Evolutionary conservation across 768 basidiomycete species (phyloP).

Genomic region (Phanerochaete carnosa): DNA sequence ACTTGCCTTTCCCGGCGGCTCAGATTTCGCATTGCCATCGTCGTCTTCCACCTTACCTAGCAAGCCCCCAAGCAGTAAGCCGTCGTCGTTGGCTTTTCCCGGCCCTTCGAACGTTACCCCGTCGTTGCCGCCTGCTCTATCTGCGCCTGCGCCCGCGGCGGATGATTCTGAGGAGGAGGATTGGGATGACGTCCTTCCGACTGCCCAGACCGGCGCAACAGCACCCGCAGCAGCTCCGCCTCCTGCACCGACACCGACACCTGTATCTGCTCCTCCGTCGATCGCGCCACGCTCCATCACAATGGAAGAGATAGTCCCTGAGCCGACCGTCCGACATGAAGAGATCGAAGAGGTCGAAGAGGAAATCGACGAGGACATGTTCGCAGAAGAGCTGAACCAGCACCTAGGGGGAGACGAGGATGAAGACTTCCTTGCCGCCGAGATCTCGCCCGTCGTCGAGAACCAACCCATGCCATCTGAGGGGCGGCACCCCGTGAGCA

Average conservation of each 20-base stretch:
- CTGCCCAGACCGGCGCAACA: not conserved
- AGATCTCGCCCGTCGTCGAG: slow-evolving; percentile 17
- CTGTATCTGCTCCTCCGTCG: not conserved
- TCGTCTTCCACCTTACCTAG: slow-evolving; percentile 7
- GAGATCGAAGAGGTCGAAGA: slow-evolving; percentile 12
- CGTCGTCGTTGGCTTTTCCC: slow-evolving; percentile 16
- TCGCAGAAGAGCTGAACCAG: slow-evolving; percentile 9
- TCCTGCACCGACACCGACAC: not conserved
- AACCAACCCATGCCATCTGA: slow-evolving; percentile 8
- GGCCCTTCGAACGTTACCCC: not conserved
- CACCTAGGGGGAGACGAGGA: slow-evolving; percentile 13
- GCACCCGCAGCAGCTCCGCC: slow-evolving; percentile 2
- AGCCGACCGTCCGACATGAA: not conserved
- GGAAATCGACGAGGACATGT: slow-evolving; percentile 18
- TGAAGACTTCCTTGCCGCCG: slow-evolving; percentile 13
- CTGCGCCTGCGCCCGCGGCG: slow-evolving; percentile 6
- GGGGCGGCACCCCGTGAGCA: not conserved
- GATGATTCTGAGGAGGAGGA: slow-evolving; percentile 23
- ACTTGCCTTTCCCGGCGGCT: slow-evolving; percentile 13
- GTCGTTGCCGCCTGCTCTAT: not conserved
- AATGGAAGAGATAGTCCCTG: slow-evolving; percentile 26
- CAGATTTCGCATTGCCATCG: slow-evolving; percentile 13
- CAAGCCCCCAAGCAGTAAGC: slow-evolving; percentile 4
- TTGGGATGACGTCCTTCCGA: slow-evolving; percentile 23
- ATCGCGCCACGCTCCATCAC: slow-evolving; percentile 13